Evolutionary conservation across 148 eudicot species (phyloP), one percentile per base, ranked within the genome.

Genomic region (Heliosperma pusillum): DNA sequence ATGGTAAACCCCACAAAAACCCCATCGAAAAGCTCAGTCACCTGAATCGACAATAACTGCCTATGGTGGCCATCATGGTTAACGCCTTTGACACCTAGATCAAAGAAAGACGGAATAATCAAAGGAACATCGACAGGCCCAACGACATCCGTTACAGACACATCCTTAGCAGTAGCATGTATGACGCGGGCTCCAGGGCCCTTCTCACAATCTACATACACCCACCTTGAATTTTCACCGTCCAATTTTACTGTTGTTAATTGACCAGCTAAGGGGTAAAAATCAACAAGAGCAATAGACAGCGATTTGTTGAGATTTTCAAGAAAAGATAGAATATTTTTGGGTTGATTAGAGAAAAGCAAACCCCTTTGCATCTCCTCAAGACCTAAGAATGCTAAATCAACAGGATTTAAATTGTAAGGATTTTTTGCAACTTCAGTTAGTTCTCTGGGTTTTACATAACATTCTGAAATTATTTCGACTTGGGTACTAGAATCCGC

Each of bases 1-100:
- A 78, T 71, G 42, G 71, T 78, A 44, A 78, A 78, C 45, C 80
- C 80, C 2, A 78, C 24, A 36, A 78, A 78, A 16, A 78, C 65
- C 20, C 80, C 80, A 24, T 72, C 80, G 13, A 10, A 7, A 66
- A 78, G 71, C 62, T 78, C 76, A 0, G 76, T 78, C 1, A 89
- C 88, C 66, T 89, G 93, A 1, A 89, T 83, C 5, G 90, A 85
- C 11, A 86, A 26, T 56, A 89, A 62, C 0, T 93, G 87, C 17
- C 44, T 70, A n/a, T 62, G 66, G 62, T 86, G 88, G 10, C 91
- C 97, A 3, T 79, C 87, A 61, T 80, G 74, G 73, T 85, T 86
- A 1, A 88, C 80, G 1, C 47, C 52, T 11, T 55, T 12, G 17
- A 78, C 76, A 0, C 82, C 79, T 0, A 74, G 61, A 1, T 80